Conservation (phyloP, 2,329 filamentous ascomycete species). For the Penicillium sp. region DNA sequence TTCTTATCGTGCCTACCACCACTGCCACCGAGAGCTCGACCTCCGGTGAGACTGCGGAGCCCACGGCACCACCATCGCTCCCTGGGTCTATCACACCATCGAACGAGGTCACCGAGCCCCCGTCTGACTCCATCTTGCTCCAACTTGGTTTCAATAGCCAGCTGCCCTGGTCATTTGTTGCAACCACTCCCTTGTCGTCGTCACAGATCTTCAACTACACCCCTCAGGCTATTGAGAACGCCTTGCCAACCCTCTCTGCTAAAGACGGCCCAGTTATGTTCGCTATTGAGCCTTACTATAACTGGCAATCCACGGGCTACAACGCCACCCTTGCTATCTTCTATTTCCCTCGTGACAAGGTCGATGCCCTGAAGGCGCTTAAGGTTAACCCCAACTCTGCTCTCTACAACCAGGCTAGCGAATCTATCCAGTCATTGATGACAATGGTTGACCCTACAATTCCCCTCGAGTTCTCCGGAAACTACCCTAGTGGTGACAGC, state of each 20-base stretch:
- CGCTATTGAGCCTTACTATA: constrained; percentile 68
- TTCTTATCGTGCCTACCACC: constrained; percentile 14
- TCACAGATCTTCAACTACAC: constrained; percentile 77
- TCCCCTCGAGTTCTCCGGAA: constrained; percentile 48
- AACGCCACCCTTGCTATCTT: constrained; percentile 71
- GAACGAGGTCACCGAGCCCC: constrained; percentile 48
- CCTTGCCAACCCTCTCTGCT: constrained; percentile 41
- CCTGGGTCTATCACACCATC: constrained; percentile 69
- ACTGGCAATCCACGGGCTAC: constrained; percentile 57
- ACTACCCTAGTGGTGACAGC: constrained; percentile 17
- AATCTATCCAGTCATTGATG: constrained; percentile 64
- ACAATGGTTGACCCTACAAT: constrained; percentile 76
- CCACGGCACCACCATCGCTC: constrained; percentile 55
- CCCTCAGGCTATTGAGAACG: constrained; percentile 61
- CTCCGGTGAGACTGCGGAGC: constrained; percentile 34
- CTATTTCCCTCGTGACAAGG: constrained; percentile 63
- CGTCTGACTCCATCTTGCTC: constrained; percentile 60
- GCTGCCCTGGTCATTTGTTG: constrained; percentile 78
- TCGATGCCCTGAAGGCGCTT: constrained; percentile 59
- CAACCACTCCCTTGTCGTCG: constrained; percentile 60
- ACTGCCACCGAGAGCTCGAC: constrained; percentile 8
- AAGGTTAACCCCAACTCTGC: constrained; percentile 62
- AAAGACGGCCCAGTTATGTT: constrained; percentile 53
- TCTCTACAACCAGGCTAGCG: constrained; percentile 62
- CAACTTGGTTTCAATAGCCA: constrained; percentile 76